phyloP scores from a whole-genome alignment of 352 stramenopile species.

The Phytophthora aleatoria region DNA sequence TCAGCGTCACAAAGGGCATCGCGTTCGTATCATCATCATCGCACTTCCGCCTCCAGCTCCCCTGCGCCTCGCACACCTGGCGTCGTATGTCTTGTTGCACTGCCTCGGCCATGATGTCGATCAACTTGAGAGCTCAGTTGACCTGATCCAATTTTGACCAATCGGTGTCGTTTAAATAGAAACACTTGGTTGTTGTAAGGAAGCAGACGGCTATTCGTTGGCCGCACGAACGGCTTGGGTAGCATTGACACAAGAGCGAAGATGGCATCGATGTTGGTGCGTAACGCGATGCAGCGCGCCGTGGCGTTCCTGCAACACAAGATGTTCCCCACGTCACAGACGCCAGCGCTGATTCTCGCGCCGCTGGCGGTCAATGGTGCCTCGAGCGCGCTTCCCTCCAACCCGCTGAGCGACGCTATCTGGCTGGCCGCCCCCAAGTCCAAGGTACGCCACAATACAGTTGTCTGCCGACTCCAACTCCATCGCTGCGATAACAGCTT shows the following conservation, averaged over 20 bases:
- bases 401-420: conserved; percentile 72
- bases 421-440: conserved; percentile 88
- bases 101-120: conserved; percentile 7
- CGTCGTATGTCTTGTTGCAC: conserved; percentile 35
- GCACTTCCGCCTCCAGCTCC: conserved; percentile 22
- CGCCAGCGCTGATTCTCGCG: conserved; percentile 31
- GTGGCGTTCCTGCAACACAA: conserved; percentile 63
- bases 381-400: conserved; percentile 39
- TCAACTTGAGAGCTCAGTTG: neutral
- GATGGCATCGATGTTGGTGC: conserved; percentile 69
- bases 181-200: conserved; percentile 13
- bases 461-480: neutral
- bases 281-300: conserved; percentile 71
- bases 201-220: conserved; percentile 18
- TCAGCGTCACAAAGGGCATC: conserved; percentile 77
- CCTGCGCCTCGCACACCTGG: conserved; percentile 33
- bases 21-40: neutral
- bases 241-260: conserved; percentile 26
- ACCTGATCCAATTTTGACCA: conserved; percentile 12
- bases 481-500: neutral
- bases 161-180: neutral
- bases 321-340: conserved; percentile 41
- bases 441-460: conserved; percentile 54
- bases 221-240: conserved; percentile 22
- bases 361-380: conserved; percentile 41